Evolutionary conservation across 139 green algal species (phyloP).

Genomic region (Closterium sp.): DNA sequence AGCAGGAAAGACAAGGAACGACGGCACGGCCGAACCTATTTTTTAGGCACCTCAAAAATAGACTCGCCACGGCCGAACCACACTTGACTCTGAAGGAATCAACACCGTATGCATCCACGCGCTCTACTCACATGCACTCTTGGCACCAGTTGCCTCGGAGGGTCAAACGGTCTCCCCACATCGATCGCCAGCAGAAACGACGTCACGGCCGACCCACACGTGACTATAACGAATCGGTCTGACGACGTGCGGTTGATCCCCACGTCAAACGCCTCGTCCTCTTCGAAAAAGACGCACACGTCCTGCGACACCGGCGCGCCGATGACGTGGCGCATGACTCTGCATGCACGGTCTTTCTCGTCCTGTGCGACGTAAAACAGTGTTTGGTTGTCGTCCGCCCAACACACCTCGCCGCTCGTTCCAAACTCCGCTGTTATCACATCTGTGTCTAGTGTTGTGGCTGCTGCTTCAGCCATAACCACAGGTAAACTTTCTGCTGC

Average conservation of each 20-base stretch:
- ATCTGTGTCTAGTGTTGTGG: background rate
- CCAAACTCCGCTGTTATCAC: background rate
- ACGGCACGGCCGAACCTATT: background rate
- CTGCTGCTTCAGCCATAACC: background rate
- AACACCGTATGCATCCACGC: too few species aligned
- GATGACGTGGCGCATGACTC: slow-evolving; percentile 66
- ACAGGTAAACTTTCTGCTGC: background rate
- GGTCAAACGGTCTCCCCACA: background rate
- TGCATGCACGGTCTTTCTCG: slow-evolving; percentile 66
- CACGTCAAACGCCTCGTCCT: slow-evolving; percentile 76
- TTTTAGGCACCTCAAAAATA: too few species aligned
- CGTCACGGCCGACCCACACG: background rate
- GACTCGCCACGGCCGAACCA: background rate
- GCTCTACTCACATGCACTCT: background rate
- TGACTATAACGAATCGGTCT: background rate
- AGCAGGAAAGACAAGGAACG: background rate
- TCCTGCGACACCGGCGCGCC: slow-evolving; percentile 57
- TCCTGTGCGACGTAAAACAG: slow-evolving; percentile 68
- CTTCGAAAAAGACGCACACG: slow-evolving; percentile 75
- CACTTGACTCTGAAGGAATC: too few species aligned
- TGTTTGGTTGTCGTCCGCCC: slow-evolving; percentile 65
- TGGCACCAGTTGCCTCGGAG: background rate
- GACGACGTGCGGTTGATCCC: slow-evolving; percentile 52
- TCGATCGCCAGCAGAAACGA: background rate
- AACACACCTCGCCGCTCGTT: slow-evolving; percentile 61